Evolutionary conservation across 768 basidiomycete genomes (phyloP), one percentile per base, ranked within the genome.

Genomic region (Russula abietina): DNA sequence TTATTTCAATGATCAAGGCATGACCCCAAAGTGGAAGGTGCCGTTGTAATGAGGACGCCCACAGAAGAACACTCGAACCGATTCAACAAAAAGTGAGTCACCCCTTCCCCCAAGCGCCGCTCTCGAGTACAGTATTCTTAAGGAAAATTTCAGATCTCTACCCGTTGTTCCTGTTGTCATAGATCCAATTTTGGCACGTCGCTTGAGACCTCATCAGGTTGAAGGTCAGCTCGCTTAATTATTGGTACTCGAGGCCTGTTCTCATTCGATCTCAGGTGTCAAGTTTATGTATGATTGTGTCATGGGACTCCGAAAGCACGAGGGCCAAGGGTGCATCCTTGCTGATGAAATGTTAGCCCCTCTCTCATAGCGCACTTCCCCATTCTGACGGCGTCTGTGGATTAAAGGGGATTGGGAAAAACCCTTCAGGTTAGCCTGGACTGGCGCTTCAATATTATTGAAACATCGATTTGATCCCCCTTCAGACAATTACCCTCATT

Each of bases 221-320:
- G 94, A 97, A 80, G 94, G 93, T 82, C 12, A 10, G 19, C 49
- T n/a, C 22, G 49, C 46, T 24, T 26, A 64, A 14, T 28, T 60
- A 55, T 12, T 64, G 38, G 59, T 49, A 48, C 19, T 52, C 22
- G 26, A 57, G 3, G 19, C 39, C 45, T 41, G 12, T 39, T 49
- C 26, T 55, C 26, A 49, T 28, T 26, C 59, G 14, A 60, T 17
- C 1, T 5, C 60, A 88, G 88, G 91, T 33, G 81, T 93, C 38
- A 82, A 83, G 71, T 99, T 99, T 73, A 76, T 99, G 78, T 99
- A 99, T 70, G 92, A 95, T 70, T 92, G 88, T 69, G 89, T 95
- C 19, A 98, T 98, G 93, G 95, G 94, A 11, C 76, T 97, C 70
- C 81, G 91, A 58, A 89, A 86, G 72, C 91, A 93, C 65, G 93